phyloP scores from a whole-genome alignment of 225 moss, liverwort and hornwort species.

The Straminergon stramineum region DNA sequence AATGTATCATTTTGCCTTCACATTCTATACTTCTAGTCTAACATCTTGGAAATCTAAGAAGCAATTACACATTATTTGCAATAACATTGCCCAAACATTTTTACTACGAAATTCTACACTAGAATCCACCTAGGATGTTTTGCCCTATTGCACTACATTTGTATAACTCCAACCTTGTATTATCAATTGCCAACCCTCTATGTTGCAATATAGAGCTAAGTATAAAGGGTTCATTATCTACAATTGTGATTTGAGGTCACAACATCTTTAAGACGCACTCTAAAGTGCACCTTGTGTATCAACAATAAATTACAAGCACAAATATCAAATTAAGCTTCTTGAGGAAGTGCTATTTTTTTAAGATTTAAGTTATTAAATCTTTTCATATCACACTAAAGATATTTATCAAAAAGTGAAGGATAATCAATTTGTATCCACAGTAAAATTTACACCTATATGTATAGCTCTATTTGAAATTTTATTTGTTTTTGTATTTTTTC shows the following conservation, averaged over 20 bases:
- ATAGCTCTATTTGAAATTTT: neutral
- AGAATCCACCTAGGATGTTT: neutral
- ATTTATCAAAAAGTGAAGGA: neutral
- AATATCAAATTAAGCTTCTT: neutral
- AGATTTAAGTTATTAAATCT: neutral
- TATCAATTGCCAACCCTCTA: neutral
- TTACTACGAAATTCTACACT: neutral
- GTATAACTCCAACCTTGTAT: neutral
- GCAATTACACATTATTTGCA: neutral
- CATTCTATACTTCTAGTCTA: neutral
- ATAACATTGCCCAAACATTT: neutral
- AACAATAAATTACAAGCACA: neutral
- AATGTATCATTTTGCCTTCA: neutral
- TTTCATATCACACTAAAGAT: neutral
- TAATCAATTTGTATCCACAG: neutral
- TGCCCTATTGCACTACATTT: rapidly evolving
- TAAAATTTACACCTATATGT: neutral
- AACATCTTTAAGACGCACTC: neutral
- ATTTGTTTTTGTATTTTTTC: neutral
- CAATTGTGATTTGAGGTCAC: neutral
- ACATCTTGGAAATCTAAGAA: neutral
- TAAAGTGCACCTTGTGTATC: neutral
- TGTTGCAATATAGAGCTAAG: neutral
- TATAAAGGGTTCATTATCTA: neutral
- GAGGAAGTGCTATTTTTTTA: neutral